These are phyloP conservation scores for Mycena polygramma DNA, from an alignment of 768 basidiomycete species.

Conservation along the genomic window DNA sequence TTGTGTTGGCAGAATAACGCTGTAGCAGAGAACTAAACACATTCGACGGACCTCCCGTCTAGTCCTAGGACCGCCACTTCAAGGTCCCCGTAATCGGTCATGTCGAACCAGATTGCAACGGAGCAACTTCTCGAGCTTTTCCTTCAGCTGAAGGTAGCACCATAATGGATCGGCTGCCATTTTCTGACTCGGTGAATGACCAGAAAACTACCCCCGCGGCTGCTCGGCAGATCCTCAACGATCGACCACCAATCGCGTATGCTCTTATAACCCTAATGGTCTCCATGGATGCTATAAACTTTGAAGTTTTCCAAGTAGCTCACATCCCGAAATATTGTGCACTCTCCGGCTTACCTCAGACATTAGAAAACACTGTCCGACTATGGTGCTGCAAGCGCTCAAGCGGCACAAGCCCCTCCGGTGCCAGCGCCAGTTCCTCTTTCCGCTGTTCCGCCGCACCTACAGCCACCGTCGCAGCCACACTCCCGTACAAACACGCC, in stretches of 20 bases:
- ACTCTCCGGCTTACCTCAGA: constrained; percentile 12
- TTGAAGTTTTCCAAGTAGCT: constrained; percentile 80
- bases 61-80: too few relatives aligned
- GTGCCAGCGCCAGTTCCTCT: constrained; percentile 49
- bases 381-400: constrained; percentile 53
- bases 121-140: constrained; percentile 83
- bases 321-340: background rate
- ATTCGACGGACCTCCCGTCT: too few relatives aligned
- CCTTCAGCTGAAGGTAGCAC: constrained; percentile 74
- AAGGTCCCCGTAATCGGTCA: constrained; percentile 36
- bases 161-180: background rate
- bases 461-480: constrained; percentile 52
- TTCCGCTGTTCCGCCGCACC: constrained; percentile 63
- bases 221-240: constrained; percentile 75
- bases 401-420: constrained; percentile 45
- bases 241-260: constrained; percentile 82
- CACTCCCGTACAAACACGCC: constrained; percentile 49
- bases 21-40: too few relatives aligned
- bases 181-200: constrained; percentile 14
- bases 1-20: too few relatives aligned
- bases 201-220: constrained; percentile 84
- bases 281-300: constrained; percentile 78
- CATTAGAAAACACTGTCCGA: constrained; percentile 73
- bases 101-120: constrained; percentile 68
- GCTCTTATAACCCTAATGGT: constrained; percentile 85